Conservation (phyloP, 805 yeast species). For the Yamadazyma scolyti region DNA sequence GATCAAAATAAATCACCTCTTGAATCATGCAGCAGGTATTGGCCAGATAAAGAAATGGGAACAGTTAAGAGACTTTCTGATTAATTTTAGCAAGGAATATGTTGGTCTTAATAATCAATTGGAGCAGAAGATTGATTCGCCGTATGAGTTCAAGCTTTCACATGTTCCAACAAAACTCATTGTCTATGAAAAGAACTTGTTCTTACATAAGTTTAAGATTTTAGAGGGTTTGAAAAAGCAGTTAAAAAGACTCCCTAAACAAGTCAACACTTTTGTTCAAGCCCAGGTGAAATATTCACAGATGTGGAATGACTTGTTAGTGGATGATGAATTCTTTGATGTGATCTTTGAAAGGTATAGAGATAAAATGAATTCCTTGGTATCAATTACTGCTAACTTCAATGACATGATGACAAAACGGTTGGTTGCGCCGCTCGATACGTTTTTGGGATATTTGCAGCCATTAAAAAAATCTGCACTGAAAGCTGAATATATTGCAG, state of each 20-base stretch:
- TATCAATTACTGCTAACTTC: conserved; percentile 1
- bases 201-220: too few species aligned
- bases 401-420: background rate
- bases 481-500: too few species aligned
- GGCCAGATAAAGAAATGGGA: conserved; percentile 12
- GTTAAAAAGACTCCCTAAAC: background rate
- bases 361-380: conserved; percentile 5
- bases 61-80: conserved; percentile 10
- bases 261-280: conserved; percentile 1
- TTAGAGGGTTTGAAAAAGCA: too few species aligned
- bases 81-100: background rate
- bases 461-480: too few species aligned
- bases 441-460: conserved; percentile 1
- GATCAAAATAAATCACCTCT: conserved; percentile 16
- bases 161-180: background rate
- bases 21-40: conserved; percentile 11
- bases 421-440: conserved; percentile 1
- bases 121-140: conserved; percentile 4
- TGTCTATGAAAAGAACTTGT: too few species aligned
- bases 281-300: conserved; percentile 2
- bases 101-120: conserved; percentile 6
- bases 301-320: conserved; percentile 6
- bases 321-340: conserved; percentile 9
- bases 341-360: conserved; percentile 3
- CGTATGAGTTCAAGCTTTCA: conserved; percentile 2